These are phyloP conservation scores for Suillus lakei DNA, from an alignment of 768 basidiomycete genomes.

Conservation along the genomic window DNA sequence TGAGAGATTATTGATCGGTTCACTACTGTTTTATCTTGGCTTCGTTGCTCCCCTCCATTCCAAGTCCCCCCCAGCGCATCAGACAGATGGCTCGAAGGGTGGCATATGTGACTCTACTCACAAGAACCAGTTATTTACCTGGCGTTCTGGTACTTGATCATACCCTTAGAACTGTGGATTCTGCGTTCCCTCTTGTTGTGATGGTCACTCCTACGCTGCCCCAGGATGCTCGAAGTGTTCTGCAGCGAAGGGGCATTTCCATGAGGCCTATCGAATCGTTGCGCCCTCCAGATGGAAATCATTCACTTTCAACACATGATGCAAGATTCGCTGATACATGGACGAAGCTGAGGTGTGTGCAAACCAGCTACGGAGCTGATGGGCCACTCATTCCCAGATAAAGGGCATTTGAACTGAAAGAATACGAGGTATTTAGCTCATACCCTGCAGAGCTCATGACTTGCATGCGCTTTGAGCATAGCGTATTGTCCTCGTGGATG, in stretches of 20 bases:
- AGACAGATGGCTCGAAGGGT: slow-evolving; percentile 41
- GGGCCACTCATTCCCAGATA: slow-evolving; percentile 25
- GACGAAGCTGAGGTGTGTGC: slow-evolving; percentile 57
- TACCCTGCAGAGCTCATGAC: neutral
- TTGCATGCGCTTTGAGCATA: slow-evolving; percentile 31
- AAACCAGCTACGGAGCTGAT: slow-evolving; percentile 5
- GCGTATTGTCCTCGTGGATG: slow-evolving; percentile 83
- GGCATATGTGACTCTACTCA: slow-evolving; percentile 82
- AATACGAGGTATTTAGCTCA: slow-evolving; percentile 61
- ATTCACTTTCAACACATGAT: slow-evolving; percentile 41
- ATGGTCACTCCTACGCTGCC: slow-evolving; percentile 71
- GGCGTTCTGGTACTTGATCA: slow-evolving; percentile 61
- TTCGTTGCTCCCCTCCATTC: neutral
- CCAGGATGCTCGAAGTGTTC: slow-evolving; percentile 50
- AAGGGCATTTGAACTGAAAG: slow-evolving; percentile 64
- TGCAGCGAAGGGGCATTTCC: slow-evolving; percentile 57
- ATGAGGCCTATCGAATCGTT: slow-evolving; percentile 66
- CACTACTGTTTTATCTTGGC: neutral
- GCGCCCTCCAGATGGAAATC: slow-evolving; percentile 49
- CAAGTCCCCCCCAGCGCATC: slow-evolving; percentile 10
- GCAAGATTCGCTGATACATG: slow-evolving; percentile 66
- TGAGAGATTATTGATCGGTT: neutral
- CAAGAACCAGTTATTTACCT: slow-evolving; percentile 61
- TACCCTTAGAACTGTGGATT: slow-evolving; percentile 54
- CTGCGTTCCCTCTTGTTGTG: slow-evolving; percentile 77